These are phyloP conservation scores for Termitomyces sp. DNA, from an alignment of 768 basidiomycete genomes.

Conservation along the genomic window DNA sequence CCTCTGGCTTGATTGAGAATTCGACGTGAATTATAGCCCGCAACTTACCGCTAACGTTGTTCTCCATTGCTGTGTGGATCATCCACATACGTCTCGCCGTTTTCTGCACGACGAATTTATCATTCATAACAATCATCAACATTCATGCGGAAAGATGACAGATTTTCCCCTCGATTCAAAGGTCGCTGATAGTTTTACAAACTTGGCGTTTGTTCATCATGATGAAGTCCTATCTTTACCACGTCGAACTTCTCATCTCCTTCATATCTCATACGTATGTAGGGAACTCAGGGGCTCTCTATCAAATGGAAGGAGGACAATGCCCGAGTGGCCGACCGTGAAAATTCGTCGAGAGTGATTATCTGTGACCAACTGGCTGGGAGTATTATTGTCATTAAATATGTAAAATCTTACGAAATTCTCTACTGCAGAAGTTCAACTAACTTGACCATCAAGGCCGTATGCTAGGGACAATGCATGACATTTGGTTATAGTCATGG, in stretches of 20 bases:
- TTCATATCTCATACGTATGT: not conserved
- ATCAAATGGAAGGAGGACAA: not conserved
- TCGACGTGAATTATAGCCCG: too few species aligned
- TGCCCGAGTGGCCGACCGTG: not conserved
- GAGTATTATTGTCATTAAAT: not conserved
- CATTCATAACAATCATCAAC: not conserved
- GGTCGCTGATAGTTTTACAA: not conserved
- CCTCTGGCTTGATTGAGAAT: too few species aligned
- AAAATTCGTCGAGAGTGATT: not conserved
- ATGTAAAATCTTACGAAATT: not conserved
- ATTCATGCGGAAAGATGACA: not conserved
- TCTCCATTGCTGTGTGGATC: not conserved
- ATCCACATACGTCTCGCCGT: not conserved
- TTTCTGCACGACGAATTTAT: not conserved
- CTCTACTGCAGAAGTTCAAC: not conserved
- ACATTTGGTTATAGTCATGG: not conserved
- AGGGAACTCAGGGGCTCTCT: not conserved
- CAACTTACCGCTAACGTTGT: too few species aligned
- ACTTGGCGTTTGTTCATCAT: not conserved
- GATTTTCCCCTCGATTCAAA: not conserved
- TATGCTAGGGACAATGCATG: not conserved
- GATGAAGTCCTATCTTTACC: not conserved
- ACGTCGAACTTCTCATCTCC: not conserved
- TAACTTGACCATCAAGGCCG: not conserved
- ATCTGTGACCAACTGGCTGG: not conserved